Evolutionary conservation across 2,329 filamentous ascomycete species (phyloP).

Genomic region (Verticillium longisporum): DNA sequence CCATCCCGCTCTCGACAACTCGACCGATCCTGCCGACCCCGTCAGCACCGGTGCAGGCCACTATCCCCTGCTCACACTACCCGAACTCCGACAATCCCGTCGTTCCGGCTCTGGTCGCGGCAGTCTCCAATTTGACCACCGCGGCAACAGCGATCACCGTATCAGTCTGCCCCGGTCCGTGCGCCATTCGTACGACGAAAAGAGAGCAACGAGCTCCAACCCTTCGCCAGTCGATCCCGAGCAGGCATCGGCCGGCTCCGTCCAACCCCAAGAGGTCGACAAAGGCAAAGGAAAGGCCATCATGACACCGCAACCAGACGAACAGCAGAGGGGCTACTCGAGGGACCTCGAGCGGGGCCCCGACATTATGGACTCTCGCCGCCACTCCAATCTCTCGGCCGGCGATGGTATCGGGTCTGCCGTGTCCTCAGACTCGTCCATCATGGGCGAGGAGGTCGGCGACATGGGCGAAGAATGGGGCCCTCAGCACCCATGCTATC

Average conservation of each 20-base stretch:
- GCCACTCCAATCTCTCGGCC: conserved; percentile 40
- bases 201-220: conserved; percentile 22
- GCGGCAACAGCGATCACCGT: conserved; percentile 36
- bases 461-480: conserved; percentile 80
- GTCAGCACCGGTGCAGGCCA: conserved; percentile 33
- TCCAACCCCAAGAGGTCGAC: conserved; percentile 21
- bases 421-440: conserved; percentile 52
- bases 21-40: conserved; percentile 27
- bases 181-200: conserved; percentile 45
- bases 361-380: conserved; percentile 31
- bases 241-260: conserved; percentile 9
- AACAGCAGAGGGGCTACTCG: conserved; percentile 30
- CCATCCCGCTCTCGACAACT: conserved; percentile 33
- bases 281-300: conserved; percentile 46
- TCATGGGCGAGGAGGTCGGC: conserved; percentile 58
- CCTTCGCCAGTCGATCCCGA: conserved; percentile 10
- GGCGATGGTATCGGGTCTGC: conserved; percentile 47
- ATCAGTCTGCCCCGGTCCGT: conserved; percentile 48
- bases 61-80: conserved; percentile 43
- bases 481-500: conserved; percentile 87
- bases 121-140: conserved; percentile 45
- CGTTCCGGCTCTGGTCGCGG: conserved; percentile 34
- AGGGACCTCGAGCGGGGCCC: conserved; percentile 50
- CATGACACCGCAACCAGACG: conserved; percentile 34
- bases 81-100: conserved; percentile 41